A percentile compares a stretch with the other conserved stretches of the same genome.
phyloP scores from a whole-genome alignment of 257 asterid genomes.

The Misopates orontium region DNA sequence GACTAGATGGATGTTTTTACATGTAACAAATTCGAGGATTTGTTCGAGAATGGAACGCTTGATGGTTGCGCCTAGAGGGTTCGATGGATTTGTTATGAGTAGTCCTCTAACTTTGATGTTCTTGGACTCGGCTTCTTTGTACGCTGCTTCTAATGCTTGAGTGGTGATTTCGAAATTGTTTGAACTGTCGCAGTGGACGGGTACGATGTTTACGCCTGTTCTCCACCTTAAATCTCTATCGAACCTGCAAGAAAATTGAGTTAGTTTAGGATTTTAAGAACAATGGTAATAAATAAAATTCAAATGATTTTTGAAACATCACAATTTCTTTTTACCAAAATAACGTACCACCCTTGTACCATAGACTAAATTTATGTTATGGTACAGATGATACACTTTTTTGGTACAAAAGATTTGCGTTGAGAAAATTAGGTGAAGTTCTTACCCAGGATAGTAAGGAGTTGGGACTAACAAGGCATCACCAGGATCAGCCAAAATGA shows the following conservation, averaged over 20 bases:
- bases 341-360: too few relatives aligned
- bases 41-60: conserved; percentile 32
- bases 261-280: conserved; percentile 8
- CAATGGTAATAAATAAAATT: too few relatives aligned
- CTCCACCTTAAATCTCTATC: conserved; percentile 41
- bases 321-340: too few relatives aligned
- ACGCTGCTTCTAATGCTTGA: conserved; percentile 40
- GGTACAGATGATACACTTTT: too few relatives aligned
- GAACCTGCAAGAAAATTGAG: conserved; percentile 22
- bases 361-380: too few relatives aligned
- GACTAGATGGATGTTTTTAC: conserved; percentile 46
- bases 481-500: conserved; percentile 79
- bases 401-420: too few relatives aligned
- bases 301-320: too few relatives aligned
- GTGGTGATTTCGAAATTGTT: conserved; percentile 47
- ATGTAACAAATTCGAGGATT: conserved; percentile 39
- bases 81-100: conserved; percentile 54
- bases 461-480: conserved; percentile 90
- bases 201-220: conserved; percentile 41
- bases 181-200: conserved; percentile 48
- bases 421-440: not conserved
- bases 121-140: conserved; percentile 31
- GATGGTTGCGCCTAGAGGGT: conserved; percentile 55
- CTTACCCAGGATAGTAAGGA: conserved; percentile 96
- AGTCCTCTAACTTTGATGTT: conserved; percentile 38